These are phyloP conservation scores for Chrysosporium keratinophilum DNA, from an alignment of 2,329 filamentous ascomycete genomes.

Conservation along the genomic window DNA sequence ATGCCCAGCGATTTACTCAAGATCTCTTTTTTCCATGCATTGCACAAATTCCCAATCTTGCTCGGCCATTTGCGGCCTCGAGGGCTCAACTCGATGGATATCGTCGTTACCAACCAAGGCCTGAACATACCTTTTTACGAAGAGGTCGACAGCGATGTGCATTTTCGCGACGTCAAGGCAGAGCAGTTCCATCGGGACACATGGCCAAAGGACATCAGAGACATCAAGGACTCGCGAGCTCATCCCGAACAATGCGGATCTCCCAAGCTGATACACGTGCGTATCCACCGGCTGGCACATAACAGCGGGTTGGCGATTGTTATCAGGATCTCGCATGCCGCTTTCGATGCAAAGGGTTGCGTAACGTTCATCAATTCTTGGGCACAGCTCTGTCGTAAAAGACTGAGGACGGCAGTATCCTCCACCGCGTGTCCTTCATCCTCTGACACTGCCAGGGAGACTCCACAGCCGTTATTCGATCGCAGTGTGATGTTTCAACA, in stretches of 20 bases:
- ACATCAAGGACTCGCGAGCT: not conserved
- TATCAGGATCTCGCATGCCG: not conserved
- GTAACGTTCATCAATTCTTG: not conserved
- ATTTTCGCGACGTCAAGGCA: not conserved
- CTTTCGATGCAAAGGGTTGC: not conserved
- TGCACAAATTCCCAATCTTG: constrained; percentile 2
- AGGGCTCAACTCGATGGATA: constrained; percentile 3
- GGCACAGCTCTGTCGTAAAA: not conserved
- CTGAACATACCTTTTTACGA: not conserved
- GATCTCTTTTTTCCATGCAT: not conserved
- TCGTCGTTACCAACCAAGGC: not conserved
- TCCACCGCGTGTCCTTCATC: too few species aligned
- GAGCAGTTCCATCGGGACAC: not conserved
- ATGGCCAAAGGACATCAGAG: not conserved
- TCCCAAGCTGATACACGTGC: constrained; percentile 2
- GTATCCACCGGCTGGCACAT: not conserved
- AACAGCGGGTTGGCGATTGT: constrained; percentile 1
- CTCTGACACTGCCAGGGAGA: too few species aligned
- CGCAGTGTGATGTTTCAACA: constrained; percentile 1
- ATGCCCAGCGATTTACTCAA: not conserved
- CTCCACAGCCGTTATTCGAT: not conserved
- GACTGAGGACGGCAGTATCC: too few species aligned
- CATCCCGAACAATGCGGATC: not conserved
- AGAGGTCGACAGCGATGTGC: not conserved
- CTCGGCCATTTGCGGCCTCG: not conserved